Evolutionary conservation across 495 filamentous ascomycete species (phyloP).

Genomic region (Trichocladium antarcticum): DNA sequence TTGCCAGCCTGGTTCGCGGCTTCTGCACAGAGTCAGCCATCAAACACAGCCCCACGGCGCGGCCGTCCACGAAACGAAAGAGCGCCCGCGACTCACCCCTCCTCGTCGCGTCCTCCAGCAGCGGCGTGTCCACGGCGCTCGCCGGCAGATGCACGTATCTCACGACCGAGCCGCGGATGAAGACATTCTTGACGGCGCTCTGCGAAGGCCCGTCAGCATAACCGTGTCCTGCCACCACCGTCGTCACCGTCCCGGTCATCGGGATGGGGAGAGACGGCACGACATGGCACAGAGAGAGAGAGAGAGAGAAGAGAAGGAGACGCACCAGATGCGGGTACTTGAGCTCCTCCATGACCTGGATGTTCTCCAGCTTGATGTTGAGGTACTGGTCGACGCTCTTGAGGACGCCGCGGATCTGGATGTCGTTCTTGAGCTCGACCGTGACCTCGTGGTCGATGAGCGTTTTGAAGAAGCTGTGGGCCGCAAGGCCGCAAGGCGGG

Average conservation of each 20-base stretch:
- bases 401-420: constrained; percentile 83
- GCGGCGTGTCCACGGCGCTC: constrained; percentile 73
- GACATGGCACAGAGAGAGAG: no score
- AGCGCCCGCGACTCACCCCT: constrained; percentile 61
- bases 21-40: constrained; percentile 18
- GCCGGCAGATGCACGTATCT: constrained; percentile 88
- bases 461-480: constrained; percentile 91
- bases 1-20: constrained; percentile 35
- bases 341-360: constrained; percentile 77
- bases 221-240: not conserved
- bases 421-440: constrained; percentile 98
- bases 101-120: constrained; percentile 92
- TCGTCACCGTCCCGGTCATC: not conserved
- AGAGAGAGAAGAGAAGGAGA: constrained; percentile 3
- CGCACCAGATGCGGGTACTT: constrained; percentile 84
- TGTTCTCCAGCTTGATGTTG: constrained; percentile 97
- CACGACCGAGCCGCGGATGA: constrained; percentile 93
- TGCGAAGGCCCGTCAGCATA: constrained; percentile 3
- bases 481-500: not conserved
- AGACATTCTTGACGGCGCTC: constrained; percentile 92
- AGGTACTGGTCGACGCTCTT: constrained; percentile 98
- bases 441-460: constrained; percentile 92
- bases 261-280: constrained; percentile 18
- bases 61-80: not conserved
- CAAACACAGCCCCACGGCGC: not conserved